phyloP scores from a whole-genome alignment of 768 basidiomycete genomes.

The Amanita phalloides region DNA sequence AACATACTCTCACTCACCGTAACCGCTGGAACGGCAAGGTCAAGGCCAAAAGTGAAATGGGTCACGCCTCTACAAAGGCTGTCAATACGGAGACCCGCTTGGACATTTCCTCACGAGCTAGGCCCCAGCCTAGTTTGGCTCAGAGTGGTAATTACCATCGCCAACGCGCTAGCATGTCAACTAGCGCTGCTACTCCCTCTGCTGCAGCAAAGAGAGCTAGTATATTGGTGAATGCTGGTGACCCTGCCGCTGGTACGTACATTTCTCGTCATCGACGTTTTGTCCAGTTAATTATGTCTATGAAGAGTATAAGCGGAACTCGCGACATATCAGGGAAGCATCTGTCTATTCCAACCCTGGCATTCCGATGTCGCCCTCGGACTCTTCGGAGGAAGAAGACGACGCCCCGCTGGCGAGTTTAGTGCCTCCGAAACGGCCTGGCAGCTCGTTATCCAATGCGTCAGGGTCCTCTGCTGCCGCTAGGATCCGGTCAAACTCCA shows the following conservation, averaged over 20 bases:
- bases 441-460: conserved; percentile 37
- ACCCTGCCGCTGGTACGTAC: conserved; percentile 3
- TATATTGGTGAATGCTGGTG: conserved; percentile 20
- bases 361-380: conserved; percentile 9
- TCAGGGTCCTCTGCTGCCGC: background rate
- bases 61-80: conserved; percentile 18
- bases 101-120: conserved; percentile 12
- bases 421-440: conserved; percentile 54
- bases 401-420: conserved; percentile 58
- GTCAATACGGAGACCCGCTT: conserved; percentile 1
- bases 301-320: conserved; percentile 10
- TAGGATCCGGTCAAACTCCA: conserved; percentile 18
- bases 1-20: conserved; percentile 10
- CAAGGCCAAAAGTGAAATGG: conserved; percentile 18
- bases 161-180: conserved; percentile 48
- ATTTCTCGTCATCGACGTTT: background rate
- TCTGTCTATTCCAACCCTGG: conserved; percentile 17
- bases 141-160: conserved; percentile 18
- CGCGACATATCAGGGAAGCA: conserved; percentile 17
- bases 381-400: conserved; percentile 33
- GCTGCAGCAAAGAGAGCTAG: conserved; percentile 43
- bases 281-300: conserved; percentile 4
- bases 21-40: conserved; percentile 1
- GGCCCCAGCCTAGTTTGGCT: conserved; percentile 24
- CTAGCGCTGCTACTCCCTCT: conserved; percentile 44